These are phyloP conservation scores for Lactarius indigo DNA, from an alignment of 768 basidiomycete genomes.

Conservation along the genomic window DNA sequence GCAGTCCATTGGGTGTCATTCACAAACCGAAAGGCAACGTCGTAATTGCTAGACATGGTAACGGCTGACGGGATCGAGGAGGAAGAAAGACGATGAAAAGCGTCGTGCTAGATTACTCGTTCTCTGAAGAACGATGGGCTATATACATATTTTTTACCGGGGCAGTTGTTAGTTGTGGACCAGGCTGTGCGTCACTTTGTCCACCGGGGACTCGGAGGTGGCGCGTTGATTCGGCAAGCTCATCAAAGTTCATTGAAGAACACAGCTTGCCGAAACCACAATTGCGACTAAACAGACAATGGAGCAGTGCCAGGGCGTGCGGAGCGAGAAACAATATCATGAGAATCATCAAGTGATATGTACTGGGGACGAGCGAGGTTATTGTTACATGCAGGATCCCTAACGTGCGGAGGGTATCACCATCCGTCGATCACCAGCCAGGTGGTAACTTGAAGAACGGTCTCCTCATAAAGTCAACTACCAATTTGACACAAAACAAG, in stretches of 20 bases:
- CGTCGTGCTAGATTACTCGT: background rate
- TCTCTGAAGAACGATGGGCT: conserved; percentile 1
- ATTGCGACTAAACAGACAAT: background rate
- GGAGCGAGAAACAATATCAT: background rate
- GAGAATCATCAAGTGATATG: background rate
- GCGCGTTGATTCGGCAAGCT: background rate
- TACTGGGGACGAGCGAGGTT: background rate
- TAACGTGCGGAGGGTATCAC: background rate
- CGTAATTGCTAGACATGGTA: conserved; percentile 38
- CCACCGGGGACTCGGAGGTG: conserved; percentile 7
- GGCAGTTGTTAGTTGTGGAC: conserved; percentile 6
- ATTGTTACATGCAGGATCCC: background rate
- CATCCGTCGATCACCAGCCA: conserved; percentile 30
- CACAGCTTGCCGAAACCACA: background rate
- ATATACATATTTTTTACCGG: background rate
- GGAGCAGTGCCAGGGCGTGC: background rate
- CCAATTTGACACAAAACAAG: conserved; percentile 76
- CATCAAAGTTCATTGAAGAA: too few species aligned
- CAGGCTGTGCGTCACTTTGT: conserved; percentile 22
- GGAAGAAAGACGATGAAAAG: background rate
- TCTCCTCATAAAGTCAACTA: conserved; percentile 66
- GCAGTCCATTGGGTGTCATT: conserved; percentile 45
- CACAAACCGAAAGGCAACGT: conserved; percentile 48
- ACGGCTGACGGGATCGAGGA: background rate
- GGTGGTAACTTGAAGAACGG: conserved; percentile 30